A percentile compares a stretch with the other conserved stretches of the same genome.
Evolutionary conservation across 805 yeast genomes (phyloP).

Genomic region (Lipomyces sp.): DNA sequence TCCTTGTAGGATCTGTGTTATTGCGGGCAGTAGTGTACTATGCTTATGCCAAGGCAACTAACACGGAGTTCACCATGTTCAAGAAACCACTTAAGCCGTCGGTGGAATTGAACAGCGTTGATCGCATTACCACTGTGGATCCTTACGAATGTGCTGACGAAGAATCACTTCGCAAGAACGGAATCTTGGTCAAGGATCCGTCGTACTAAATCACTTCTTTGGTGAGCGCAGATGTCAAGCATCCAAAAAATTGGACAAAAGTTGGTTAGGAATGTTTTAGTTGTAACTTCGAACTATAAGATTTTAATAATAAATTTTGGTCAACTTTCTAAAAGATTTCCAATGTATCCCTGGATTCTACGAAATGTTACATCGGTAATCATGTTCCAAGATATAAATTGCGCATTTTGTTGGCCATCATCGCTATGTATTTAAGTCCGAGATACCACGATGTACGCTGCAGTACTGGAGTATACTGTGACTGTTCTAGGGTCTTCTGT

Average conservation of each 20-base stretch:
- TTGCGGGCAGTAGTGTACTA: slow-evolving; percentile 18
- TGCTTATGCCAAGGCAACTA: slow-evolving; percentile 9
- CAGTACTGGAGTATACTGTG: not conserved
- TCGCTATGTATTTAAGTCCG: no score
- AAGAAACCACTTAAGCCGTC: slow-evolving; percentile 6
- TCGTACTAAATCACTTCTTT: not conserved
- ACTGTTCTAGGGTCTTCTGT: not conserved
- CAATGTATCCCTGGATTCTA: not conserved
- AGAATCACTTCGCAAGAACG: not conserved
- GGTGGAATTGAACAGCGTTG: not conserved
- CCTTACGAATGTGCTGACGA: not conserved
- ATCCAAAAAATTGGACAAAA: no score
- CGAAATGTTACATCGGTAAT: not conserved
- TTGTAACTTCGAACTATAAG: no score
- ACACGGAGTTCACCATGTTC: slow-evolving; percentile 20
- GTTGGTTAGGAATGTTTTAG: no score
- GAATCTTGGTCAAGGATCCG: not conserved
- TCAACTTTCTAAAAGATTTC: not conserved
- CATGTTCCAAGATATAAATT: not conserved
- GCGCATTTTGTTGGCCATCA: not conserved
- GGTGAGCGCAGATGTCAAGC: not conserved
- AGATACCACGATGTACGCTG: not conserved
- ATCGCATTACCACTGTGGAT: not conserved
- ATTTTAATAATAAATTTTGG: no score
- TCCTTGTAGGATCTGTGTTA: slow-evolving; percentile 40